phyloP scores from a whole-genome alignment of 2,329 filamentous ascomycete genomes.

The Penicillium occitanis region DNA sequence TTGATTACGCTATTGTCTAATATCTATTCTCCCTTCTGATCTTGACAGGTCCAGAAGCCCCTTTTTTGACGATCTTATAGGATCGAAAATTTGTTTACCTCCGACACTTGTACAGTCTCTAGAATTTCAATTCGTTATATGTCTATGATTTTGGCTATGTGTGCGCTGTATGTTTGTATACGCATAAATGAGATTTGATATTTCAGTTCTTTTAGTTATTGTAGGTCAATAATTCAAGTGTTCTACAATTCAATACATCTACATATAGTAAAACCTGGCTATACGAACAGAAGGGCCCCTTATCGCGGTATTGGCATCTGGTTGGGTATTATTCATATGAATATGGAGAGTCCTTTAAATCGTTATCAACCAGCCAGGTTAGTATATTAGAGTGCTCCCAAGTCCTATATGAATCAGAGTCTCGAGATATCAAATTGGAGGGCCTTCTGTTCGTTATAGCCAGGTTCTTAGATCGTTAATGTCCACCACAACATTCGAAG shows the following conservation, averaged over 20 bases:
- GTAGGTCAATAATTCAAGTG: neutral
- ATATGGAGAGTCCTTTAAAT: too few relatives aligned
- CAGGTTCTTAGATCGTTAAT: too few relatives aligned
- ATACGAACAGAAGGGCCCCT: too few relatives aligned
- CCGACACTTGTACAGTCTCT: conserved; percentile 10
- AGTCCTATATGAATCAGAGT: too few relatives aligned
- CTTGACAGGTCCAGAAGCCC: neutral
- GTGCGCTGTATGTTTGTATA: neutral
- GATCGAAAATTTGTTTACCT: conserved; percentile 1
- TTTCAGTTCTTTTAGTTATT: neutral
- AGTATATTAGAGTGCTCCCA: too few relatives aligned
- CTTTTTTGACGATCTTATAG: conserved; percentile 1
- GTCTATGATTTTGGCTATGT: neutral
- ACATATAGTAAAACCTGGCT: neutral
- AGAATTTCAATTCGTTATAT: neutral
- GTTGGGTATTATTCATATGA: too few relatives aligned
- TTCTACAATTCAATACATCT: neutral
- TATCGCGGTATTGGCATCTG: too few relatives aligned
- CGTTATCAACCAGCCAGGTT: too few relatives aligned
- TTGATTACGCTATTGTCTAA: conserved; percentile 20
- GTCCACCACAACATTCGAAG: too few relatives aligned
- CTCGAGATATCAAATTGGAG: too few relatives aligned
- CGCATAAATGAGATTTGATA: conserved; percentile 3
- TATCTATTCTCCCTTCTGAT: conserved; percentile 12
- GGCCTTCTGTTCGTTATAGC: too few relatives aligned